These are phyloP conservation scores for Alternaria triticimaculans DNA, from an alignment of 2,329 filamentous ascomycete species.

Conservation along the genomic window DNA sequence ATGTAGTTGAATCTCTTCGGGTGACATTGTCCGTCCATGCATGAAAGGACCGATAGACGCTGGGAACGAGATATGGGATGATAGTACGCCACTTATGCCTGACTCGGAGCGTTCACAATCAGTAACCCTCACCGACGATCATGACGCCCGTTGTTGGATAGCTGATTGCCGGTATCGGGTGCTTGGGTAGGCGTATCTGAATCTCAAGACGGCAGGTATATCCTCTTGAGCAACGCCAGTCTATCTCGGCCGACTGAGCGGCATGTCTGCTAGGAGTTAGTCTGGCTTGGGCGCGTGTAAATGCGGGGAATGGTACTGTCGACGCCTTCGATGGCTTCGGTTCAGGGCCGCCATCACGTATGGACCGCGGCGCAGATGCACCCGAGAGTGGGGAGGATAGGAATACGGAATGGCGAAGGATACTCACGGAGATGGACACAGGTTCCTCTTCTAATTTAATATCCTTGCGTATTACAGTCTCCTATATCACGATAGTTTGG, in stretches of 20 bases:
- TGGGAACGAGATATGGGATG: slow-evolving; percentile 18
- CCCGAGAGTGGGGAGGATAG: slow-evolving; percentile 30
- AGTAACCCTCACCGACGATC: slow-evolving; percentile 17
- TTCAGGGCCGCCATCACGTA: slow-evolving; percentile 3
- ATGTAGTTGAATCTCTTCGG: slow-evolving; percentile 10
- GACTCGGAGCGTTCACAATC: slow-evolving; percentile 17
- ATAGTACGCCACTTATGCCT: slow-evolving; percentile 17
- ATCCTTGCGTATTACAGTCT: background rate
- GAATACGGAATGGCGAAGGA: slow-evolving; percentile 11
- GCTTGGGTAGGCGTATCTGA: background rate
- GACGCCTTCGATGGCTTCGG: slow-evolving; percentile 4
- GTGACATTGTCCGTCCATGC: slow-evolving; percentile 10
- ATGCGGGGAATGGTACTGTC: slow-evolving; percentile 12
- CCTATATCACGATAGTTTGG: background rate
- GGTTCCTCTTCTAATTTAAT: background rate
- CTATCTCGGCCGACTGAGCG: slow-evolving; percentile 5
- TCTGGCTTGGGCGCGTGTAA: background rate
- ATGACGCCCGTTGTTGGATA: background rate
- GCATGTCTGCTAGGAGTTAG: slow-evolving; percentile 11
- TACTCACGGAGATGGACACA: background rate
- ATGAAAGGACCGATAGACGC: slow-evolving; percentile 7
- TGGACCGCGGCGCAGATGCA: slow-evolving; percentile 18
- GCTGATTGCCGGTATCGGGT: slow-evolving; percentile 22
- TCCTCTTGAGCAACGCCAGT: background rate
- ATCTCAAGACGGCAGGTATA: slow-evolving; percentile 14